Conservation (phyloP, 2,329 filamentous ascomycete genomes). For the Monosporascus sp. region DNA sequence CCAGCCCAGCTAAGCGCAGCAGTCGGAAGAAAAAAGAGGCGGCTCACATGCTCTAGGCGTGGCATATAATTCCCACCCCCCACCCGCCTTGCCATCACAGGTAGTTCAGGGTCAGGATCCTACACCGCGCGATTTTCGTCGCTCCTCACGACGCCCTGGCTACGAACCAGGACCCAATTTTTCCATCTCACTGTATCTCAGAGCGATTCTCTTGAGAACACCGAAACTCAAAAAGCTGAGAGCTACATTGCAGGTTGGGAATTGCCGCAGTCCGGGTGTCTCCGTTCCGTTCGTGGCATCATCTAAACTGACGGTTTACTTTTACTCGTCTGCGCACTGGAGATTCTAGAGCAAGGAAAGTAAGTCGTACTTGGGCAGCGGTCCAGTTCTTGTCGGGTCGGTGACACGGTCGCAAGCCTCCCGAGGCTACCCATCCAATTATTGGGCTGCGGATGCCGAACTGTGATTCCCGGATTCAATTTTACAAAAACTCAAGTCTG, state of each 20-base stretch:
- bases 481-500: background rate
- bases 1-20: background rate
- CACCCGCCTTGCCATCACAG: background rate
- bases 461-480: constrained; percentile 2
- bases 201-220: background rate
- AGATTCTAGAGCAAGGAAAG: background rate
- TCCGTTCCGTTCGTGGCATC: background rate
- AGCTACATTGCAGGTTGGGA: background rate
- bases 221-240: background rate
- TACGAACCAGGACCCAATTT: background rate
- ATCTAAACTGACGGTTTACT: too few species aligned
- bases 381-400: too few species aligned
- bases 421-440: background rate
- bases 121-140: background rate
- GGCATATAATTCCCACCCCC: background rate
- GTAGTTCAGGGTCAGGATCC: background rate
- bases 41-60: background rate
- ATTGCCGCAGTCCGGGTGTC: background rate
- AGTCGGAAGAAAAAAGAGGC: background rate
- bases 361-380: background rate
- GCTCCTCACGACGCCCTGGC: background rate
- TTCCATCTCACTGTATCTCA: background rate
- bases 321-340: background rate
- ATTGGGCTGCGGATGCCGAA: background rate
- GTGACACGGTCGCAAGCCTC: background rate